Evolutionary conservation across 768 basidiomycete species (phyloP).

Genomic region (Phylloporus sp.): DNA sequence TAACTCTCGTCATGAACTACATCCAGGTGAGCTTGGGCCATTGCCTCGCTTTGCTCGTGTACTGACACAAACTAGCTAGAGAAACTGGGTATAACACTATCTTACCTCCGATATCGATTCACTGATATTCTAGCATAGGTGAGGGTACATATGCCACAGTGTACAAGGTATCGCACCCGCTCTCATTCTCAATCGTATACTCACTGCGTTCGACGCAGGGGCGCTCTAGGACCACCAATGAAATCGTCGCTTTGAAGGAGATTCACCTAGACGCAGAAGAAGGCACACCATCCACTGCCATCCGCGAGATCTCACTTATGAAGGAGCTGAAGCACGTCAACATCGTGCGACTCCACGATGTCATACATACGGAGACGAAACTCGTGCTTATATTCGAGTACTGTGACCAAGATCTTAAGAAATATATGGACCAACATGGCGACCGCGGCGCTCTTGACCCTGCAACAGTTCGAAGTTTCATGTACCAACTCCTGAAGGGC

Average conservation of each 20-base stretch:
- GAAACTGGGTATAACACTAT: slow-evolving; percentile 60
- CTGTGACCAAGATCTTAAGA: slow-evolving; percentile 97
- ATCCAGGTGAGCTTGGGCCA: slow-evolving; percentile 42
- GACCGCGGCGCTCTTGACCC: slow-evolving; percentile 93
- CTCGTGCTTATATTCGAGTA: slow-evolving; percentile 98
- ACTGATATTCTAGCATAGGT: slow-evolving; percentile 38
- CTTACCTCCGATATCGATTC: neutral
- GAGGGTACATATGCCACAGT: slow-evolving; percentile 96
- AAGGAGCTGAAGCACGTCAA: slow-evolving; percentile 99
- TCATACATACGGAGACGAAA: slow-evolving; percentile 98
- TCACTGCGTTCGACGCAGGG: slow-evolving; percentile 49
- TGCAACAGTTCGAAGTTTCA: slow-evolving; percentile 87
- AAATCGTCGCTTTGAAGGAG: slow-evolving; percentile 97
- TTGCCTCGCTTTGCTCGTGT: neutral
- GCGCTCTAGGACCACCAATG: slow-evolving; percentile 94
- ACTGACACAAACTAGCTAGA: slow-evolving; percentile 57
- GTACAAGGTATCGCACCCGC: slow-evolving; percentile 67
- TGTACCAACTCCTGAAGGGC: slow-evolving; percentile 96
- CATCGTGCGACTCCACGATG: slow-evolving; percentile 96
- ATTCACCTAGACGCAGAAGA: slow-evolving; percentile 99
- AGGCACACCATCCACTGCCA: slow-evolving; percentile 97
- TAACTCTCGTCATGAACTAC: slow-evolving; percentile 45
- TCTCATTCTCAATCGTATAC: neutral
- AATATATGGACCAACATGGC: slow-evolving; percentile 98
- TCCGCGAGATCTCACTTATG: slow-evolving; percentile 98